These are phyloP conservation scores for Vaccinium vitisidaea DNA, from an alignment of 148 eudicot genomes.

Conservation along the genomic window DNA sequence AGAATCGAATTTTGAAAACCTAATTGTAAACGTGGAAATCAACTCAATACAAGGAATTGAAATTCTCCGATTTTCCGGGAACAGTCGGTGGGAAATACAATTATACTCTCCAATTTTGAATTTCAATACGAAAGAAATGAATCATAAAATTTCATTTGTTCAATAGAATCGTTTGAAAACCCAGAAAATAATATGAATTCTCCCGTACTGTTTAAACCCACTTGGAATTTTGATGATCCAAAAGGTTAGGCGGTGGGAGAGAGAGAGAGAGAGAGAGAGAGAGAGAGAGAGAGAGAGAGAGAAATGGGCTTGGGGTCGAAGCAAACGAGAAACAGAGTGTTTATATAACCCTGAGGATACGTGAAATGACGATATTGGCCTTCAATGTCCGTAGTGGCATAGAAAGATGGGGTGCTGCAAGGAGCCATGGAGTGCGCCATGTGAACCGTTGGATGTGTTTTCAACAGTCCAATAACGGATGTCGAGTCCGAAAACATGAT, in stretches of 20 bases:
- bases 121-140: not conserved
- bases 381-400: not conserved
- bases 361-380: constrained; percentile 27
- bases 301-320: not conserved
- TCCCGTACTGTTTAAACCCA: not conserved
- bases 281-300: not conserved
- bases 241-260: not conserved
- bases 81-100: not conserved
- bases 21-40: not conserved
- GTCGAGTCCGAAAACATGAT: no score
- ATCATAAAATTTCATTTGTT: not conserved
- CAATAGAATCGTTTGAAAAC: not conserved
- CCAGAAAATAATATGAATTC: not conserved
- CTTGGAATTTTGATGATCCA: not conserved
- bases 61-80: not conserved
- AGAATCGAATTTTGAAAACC: not conserved
- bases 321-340: not conserved
- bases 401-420: not conserved
- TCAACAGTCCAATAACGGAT: no score
- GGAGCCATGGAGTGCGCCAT: no score
- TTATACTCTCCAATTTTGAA: not conserved
- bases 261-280: not conserved
- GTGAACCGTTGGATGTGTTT: no score
- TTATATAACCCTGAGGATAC: not conserved
- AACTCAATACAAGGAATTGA: not conserved